Evolutionary conservation across 176 grass and related monocot genomes (phyloP), one percentile per base, ranked within the genome.

Genomic region (Melocanna baccifera): DNA sequence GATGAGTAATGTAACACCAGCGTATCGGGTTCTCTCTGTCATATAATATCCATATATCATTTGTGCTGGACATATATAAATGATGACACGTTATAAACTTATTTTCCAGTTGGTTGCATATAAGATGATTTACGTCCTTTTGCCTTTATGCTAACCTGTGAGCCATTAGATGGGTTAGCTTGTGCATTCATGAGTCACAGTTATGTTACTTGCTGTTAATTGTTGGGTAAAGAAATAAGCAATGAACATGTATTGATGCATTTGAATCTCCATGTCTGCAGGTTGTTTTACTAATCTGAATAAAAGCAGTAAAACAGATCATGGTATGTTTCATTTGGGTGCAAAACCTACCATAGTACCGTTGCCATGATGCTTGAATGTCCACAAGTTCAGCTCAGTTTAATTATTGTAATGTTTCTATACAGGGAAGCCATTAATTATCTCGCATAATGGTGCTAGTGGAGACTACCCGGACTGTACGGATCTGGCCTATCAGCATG

Each of bases 381-480:
- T n/a, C n/a, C 58, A 83, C 13, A 53, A 51, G 55, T 75, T 47
- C 22, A 55, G 67, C 30, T 69, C 30, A 8, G 56, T 43, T 75
- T 79, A 79, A 73, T 85, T 32, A 9, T 57, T 64, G 3, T 42
- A 84, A 7, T 83, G 16, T 81, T 67, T 69, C 19, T 77, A 3
- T 74, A 29, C 84, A 97, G 92, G 78, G 46, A 81, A 86, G 3
- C 92, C 94, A 3, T 86, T 94, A 69, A 28, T 97, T 68, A 94
- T 97, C 74, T 92, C 94, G 0, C 86, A 97, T 65, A 92, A 94
- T 77, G 94, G 94, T 80, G 92, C 78, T 75, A 97, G 94, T 52
- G 94, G 94, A 69, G 90, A 92, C 74, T 97, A 81, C 46, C 86
- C 94, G 10, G 92, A 91, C 30, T 97, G 94, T 83, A 97, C 94